phyloP scores from a whole-genome alignment of 2,329 filamentous ascomycete genomes.

The Phaeosphaeria sp. region DNA sequence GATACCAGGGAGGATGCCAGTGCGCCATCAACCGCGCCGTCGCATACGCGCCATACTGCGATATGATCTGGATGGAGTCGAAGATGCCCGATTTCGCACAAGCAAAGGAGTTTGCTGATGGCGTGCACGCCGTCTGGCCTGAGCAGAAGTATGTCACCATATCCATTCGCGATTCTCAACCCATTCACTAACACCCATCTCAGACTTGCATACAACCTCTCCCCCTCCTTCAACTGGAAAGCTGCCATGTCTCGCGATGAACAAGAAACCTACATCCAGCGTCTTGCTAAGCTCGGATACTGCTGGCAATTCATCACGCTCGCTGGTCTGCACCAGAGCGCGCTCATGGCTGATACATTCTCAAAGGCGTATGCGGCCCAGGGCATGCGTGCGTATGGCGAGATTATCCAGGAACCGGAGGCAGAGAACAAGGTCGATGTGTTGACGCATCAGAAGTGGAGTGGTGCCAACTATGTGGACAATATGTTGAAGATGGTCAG shows the following conservation, averaged over 20 bases:
- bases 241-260: slow-evolving; percentile 88
- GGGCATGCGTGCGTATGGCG: slow-evolving; percentile 96
- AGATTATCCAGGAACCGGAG: slow-evolving; percentile 97
- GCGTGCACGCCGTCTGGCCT: slow-evolving; percentile 92
- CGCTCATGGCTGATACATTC: slow-evolving; percentile 89
- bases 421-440: slow-evolving; percentile 91
- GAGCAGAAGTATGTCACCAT: slow-evolving; percentile 81
- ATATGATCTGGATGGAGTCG: slow-evolving; percentile 99
- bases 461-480: slow-evolving; percentile 91
- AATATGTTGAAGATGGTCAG: slow-evolving; percentile 97
- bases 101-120: slow-evolving; percentile 89
- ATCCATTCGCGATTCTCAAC: not conserved
- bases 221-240: slow-evolving; percentile 99
- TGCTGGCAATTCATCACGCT: slow-evolving; percentile 99
- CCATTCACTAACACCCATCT: slow-evolving; percentile 6
- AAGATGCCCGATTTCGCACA: slow-evolving; percentile 92
- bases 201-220: slow-evolving; percentile 96
- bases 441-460: slow-evolving; percentile 99
- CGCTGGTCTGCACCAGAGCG: slow-evolving; percentile 93
- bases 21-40: slow-evolving; percentile 90
- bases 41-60: slow-evolving; percentile 90
- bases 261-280: slow-evolving; percentile 96
- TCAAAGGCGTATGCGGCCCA: slow-evolving; percentile 78
- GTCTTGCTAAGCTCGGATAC: slow-evolving; percentile 87
- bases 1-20: slow-evolving; percentile 88